These are phyloP conservation scores for Tolypocladium ophioglossoides DNA, from an alignment of 2,329 filamentous ascomycete genomes.

Conservation along the genomic window DNA sequence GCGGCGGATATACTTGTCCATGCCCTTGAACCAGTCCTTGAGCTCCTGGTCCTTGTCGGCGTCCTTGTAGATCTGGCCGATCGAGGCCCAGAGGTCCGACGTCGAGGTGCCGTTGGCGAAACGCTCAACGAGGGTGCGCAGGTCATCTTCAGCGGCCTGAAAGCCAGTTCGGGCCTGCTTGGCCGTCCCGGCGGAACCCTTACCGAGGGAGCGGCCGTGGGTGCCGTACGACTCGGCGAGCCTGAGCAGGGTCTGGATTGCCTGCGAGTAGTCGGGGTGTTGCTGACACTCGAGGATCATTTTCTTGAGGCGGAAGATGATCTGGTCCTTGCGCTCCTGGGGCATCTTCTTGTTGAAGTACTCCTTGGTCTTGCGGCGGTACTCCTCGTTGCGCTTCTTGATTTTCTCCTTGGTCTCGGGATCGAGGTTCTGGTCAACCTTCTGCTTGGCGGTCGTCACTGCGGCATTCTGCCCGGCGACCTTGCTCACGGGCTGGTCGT, in stretches of 20 bases:
- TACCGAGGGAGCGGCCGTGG: conserved; percentile 56
- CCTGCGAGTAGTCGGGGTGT: conserved; percentile 84
- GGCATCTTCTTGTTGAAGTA: conserved; percentile 85
- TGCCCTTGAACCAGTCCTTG: conserved; percentile 74
- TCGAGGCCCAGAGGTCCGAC: conserved; percentile 74
- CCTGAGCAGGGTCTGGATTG: conserved; percentile 76
- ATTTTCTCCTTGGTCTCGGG: conserved; percentile 49
- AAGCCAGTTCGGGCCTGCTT: conserved; percentile 64
- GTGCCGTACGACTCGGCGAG: conserved; percentile 77
- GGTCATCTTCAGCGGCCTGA: conserved; percentile 62
- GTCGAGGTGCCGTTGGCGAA: conserved; percentile 92
- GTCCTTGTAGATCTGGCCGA: conserved; percentile 77
- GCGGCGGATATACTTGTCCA: conserved; percentile 70
- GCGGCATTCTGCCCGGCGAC: conserved; percentile 20
- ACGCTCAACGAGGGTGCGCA: conserved; percentile 76
- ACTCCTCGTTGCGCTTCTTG: conserved; percentile 31
- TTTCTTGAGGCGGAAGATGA: conserved; percentile 88
- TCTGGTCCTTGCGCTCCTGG: conserved; percentile 84
- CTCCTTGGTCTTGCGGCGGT: conserved; percentile 45
- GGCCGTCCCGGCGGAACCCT: conserved; percentile 56
- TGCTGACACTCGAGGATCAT: conserved; percentile 96
- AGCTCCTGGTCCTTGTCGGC: conserved; percentile 81
- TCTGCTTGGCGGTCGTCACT: conserved; percentile 40
- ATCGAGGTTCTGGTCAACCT: conserved; percentile 50
- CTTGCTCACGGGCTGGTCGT: conserved; percentile 38